These are phyloP conservation scores for Alternaria arbusti DNA, from an alignment of 2,329 filamentous ascomycete species.

Conservation along the genomic window DNA sequence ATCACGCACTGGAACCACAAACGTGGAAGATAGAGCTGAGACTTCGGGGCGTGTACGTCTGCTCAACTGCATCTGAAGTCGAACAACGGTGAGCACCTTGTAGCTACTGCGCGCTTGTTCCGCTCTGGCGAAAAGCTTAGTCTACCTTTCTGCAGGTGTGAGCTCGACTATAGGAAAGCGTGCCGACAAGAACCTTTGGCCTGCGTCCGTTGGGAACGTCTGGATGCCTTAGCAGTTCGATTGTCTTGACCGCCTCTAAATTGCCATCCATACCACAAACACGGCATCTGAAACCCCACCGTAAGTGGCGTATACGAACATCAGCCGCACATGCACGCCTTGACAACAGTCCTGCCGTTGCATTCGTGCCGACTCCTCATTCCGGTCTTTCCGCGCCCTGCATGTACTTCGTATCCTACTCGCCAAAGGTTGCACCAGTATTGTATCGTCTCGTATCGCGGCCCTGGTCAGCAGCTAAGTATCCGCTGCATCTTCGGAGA, in stretches of 20 bases:
- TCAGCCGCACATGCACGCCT: conserved; percentile 21
- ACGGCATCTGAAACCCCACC: neutral
- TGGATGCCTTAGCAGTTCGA: conserved; percentile 1
- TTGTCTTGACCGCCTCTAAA: neutral
- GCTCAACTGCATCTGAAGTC: neutral
- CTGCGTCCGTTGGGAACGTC: conserved; percentile 2
- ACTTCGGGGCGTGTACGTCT: neutral
- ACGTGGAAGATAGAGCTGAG: conserved; percentile 15
- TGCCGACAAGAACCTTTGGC: conserved; percentile 5
- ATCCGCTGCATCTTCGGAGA: conserved; percentile 4
- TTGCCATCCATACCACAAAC: neutral
- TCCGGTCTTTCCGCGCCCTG: conserved; percentile 10
- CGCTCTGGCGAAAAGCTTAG: conserved; percentile 7
- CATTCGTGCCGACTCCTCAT: neutral
- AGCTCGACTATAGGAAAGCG: conserved; percentile 13
- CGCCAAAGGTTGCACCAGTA: conserved; percentile 1
- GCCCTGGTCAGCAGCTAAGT: neutral
- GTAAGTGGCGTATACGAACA: conserved; percentile 7
- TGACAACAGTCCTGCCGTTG: neutral
- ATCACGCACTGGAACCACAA: conserved; percentile 11
- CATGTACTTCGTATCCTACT: conserved; percentile 7
- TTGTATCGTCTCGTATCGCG: neutral
- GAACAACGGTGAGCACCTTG: conserved; percentile 9
- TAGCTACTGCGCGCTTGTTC: conserved; percentile 9
- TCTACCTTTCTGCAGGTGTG: neutral